These are phyloP conservation scores for Pseudogymnoascus destructans DNA, from an alignment of 2,329 filamentous ascomycete genomes.

Conservation along the genomic window DNA sequence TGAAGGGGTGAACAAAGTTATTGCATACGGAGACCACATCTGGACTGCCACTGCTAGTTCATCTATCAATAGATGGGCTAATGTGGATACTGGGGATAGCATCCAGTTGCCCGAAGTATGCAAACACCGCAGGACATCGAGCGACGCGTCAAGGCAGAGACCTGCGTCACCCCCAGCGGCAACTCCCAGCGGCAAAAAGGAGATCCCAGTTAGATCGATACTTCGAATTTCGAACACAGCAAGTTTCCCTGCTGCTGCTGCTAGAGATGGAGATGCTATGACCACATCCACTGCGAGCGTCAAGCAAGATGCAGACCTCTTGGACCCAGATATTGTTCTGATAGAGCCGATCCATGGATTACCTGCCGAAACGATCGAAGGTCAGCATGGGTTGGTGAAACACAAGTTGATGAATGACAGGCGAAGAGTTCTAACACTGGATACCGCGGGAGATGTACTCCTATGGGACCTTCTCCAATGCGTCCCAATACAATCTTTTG, in stretches of 20 bases:
- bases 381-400: slow-evolving; percentile 89
- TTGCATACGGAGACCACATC: slow-evolving; percentile 41
- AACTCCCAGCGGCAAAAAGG: slow-evolving; percentile 36
- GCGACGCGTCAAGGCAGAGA: slow-evolving; percentile 29
- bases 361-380: slow-evolving; percentile 76
- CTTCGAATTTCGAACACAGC: slow-evolving; percentile 76
- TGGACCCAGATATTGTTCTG: slow-evolving; percentile 34
- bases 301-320: slow-evolving; percentile 44
- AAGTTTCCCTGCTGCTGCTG: slow-evolving; percentile 47
- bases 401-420: slow-evolving; percentile 85
- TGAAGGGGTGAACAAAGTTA: slow-evolving; percentile 59
- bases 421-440: slow-evolving; percentile 75
- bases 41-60: slow-evolving; percentile 64
- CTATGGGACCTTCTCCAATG: slow-evolving; percentile 93
- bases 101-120: slow-evolving; percentile 49
- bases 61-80: slow-evolving; percentile 61
- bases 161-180: slow-evolving; percentile 27
- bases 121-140: slow-evolving; percentile 36
- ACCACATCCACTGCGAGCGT: slow-evolving; percentile 35
- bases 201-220: slow-evolving; percentile 66
- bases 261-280: slow-evolving; percentile 42
- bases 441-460: slow-evolving; percentile 88
- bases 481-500: slow-evolving; percentile 77
- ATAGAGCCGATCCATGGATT: slow-evolving; percentile 53
- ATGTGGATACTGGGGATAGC: slow-evolving; percentile 66